Evolutionary conservation across 208 protist species (phyloP).

Genomic region (Crithidia thermophila): DNA sequence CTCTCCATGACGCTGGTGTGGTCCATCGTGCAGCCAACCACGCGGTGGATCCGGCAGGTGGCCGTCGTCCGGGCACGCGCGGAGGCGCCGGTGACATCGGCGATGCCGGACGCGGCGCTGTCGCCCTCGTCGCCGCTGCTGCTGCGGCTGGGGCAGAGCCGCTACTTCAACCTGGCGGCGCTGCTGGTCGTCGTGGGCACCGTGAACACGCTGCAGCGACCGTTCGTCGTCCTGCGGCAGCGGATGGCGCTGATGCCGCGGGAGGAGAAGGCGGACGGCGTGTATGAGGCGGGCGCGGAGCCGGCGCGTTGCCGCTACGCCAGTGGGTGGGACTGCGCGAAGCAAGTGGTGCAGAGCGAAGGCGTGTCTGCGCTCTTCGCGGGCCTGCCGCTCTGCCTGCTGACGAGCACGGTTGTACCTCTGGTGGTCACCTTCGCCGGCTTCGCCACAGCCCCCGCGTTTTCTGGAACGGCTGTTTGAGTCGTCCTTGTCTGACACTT

Average conservation of each 20-base stretch:
- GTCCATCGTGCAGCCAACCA: slow-evolving; percentile 29
- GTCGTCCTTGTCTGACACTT: background rate
- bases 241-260: slow-evolving; percentile 42
- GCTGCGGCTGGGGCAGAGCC: slow-evolving; percentile 14
- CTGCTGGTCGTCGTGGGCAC: slow-evolving; percentile 22
- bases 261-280: background rate
- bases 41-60: slow-evolving; percentile 22
- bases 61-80: background rate
- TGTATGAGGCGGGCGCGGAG: background rate
- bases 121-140: slow-evolving; percentile 1
- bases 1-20: slow-evolving; percentile 28
- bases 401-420: slow-evolving; percentile 26
- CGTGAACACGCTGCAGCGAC: slow-evolving; percentile 38
- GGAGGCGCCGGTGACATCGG: background rate
- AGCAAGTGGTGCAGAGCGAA: slow-evolving; percentile 23
- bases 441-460: slow-evolving; percentile 21
- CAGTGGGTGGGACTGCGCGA: slow-evolving; percentile 26
- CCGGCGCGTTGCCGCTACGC: slow-evolving; percentile 26
- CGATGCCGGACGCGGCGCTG: background rate
- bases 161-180: slow-evolving; percentile 21
- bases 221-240: slow-evolving; percentile 41
- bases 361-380: slow-evolving; percentile 22
- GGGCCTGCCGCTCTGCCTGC: slow-evolving; percentile 29
- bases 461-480: slow-evolving; percentile 25
- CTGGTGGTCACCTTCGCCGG: slow-evolving; percentile 28